phyloP scores from a whole-genome alignment of 805 yeast genomes.

The Candida dajiaensis region DNA sequence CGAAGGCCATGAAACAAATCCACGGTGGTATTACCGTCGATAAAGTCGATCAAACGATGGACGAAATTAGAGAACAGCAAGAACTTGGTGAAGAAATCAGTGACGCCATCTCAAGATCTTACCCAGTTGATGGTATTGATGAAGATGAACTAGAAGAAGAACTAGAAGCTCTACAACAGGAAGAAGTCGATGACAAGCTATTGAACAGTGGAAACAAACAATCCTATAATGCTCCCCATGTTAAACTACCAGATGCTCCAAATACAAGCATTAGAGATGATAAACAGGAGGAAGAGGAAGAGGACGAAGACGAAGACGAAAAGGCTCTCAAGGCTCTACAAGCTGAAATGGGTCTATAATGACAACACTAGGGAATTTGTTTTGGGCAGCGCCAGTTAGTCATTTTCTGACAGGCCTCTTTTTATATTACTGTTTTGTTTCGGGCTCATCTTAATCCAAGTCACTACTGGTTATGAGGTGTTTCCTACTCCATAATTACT shows the following conservation, averaged over 20 bases:
- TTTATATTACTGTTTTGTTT: neutral
- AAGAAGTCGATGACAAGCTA: slow-evolving; percentile 37
- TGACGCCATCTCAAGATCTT: slow-evolving; percentile 92
- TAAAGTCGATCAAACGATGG: slow-evolving; percentile 97
- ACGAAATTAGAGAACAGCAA: slow-evolving; percentile 94
- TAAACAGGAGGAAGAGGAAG: slow-evolving; percentile 23
- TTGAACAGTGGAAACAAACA: slow-evolving; percentile 33
- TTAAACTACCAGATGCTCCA: slow-evolving; percentile 43
- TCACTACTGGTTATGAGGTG: neutral
- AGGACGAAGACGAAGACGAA: slow-evolving; percentile 76
- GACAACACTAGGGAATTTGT: neutral
- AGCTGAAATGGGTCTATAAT: slow-evolving; percentile 78
- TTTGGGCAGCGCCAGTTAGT: neutral
- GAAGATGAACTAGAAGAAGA: slow-evolving; percentile 12
- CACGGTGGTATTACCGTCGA: slow-evolving; percentile 94
- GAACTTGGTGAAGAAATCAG: slow-evolving; percentile 92
- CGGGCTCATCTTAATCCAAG: neutral
- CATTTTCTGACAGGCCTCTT: neutral
- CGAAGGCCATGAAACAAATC: slow-evolving; percentile 92
- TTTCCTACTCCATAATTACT: neutral
- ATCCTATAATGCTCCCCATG: slow-evolving; percentile 12
- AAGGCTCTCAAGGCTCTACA: slow-evolving; percentile 74
- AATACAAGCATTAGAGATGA: slow-evolving; percentile 25
- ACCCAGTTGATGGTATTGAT: slow-evolving; percentile 66
- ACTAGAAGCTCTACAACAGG: slow-evolving; percentile 10